Base-by-base conservation (phyloP, 176 grass and related monocot species). In the Musa acuminata region DNA sequence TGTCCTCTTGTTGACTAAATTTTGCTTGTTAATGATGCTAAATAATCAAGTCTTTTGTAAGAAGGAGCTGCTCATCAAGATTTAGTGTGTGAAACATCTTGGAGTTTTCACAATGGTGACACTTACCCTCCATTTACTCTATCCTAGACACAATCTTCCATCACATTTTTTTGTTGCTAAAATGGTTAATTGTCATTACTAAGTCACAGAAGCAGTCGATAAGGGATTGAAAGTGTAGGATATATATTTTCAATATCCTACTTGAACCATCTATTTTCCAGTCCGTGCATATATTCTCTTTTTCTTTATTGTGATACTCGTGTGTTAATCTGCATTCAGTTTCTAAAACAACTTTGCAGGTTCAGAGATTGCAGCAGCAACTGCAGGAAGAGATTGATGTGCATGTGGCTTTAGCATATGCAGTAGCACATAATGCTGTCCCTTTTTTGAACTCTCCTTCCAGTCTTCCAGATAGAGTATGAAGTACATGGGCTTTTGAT, bases 301-400 rank as follows among this genome's bases (percentile, higher is more conserved):
- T n/a, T 20, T 50, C 7, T 14, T 4, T 67, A 11, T 16, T 11
- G 1, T 67, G 11, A 14, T 67, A 27, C 22, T 16, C 29, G 29
- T 67, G 11, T 11, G 24, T 13, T n/a, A n/a, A 51, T 29, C 17
- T 51, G 12, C 27, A 20, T 52, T 10, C 20, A 67, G 6, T 21
- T 21, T 19, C 13, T 59, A 43, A 75, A 55, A 48, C 55, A 17
- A 11, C 24, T 48, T 17, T 55, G 26, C 74, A 97, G 90, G 85
- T 97, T 62, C 84, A 91, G 25, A 90, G 86, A 77, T 75, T 97
- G 77, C 90, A 98, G 84, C 88, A 77, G 72, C 86, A 93, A 64
- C 91, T 98, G 0, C 86, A 91, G 77, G 84, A 93, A 82, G 90
- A 98, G 84, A 80, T 91, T 17, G 88, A 91, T 75, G 69, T 98